Base-by-base conservation (phyloP, 768 basidiomycete species). In the Termitomyces sp. region DNA sequence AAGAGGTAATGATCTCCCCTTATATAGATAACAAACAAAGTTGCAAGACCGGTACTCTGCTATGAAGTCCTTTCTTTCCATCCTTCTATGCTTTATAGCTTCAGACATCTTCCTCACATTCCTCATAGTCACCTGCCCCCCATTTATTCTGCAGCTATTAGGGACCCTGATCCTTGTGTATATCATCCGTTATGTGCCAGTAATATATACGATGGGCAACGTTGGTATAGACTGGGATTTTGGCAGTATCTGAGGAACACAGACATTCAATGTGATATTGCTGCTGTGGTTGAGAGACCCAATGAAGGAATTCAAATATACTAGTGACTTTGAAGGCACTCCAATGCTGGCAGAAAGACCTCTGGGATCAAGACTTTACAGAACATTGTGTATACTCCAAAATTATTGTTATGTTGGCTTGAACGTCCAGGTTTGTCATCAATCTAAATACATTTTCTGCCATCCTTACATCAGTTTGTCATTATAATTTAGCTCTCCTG, bases 281-380 rank as follows among this genome's bases (percentile, higher is more conserved):
- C 50, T 57, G n/a, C 21, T 57, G 25, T 57, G 56, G 50, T 46
- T 34, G 27, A 31, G 29, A 12, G 27, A 57, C 16, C 56, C 56
- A 21, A 53, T 57, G 42, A 47, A 47, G 50, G 56, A 57, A 17
- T 57, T 52, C 44, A 52, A 7, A 23, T 57, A 53, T 32, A 31
- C 27, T 29, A 25, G 25, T 29, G 56, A 57, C 10, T 5, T 23
- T 17, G 9, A 11, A 23, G 16, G 35, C 3, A 41, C 46, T 19
- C 27, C 40, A n/a, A n/a, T n/a, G n/a, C 16, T 50, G 49, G 3
- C 10, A n/a, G 38, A 58, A 51, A 53, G 19, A 34, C 19, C 57
- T 0, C 21, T 58, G 14, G 5, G 21, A n/a, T 23, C 27, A 6
- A 45, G 43, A 16, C 17, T 58, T 14, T 58, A 58, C 37, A 40